Conservation (phyloP, 75 land plant species). For the Azolla pinnata region DNA sequence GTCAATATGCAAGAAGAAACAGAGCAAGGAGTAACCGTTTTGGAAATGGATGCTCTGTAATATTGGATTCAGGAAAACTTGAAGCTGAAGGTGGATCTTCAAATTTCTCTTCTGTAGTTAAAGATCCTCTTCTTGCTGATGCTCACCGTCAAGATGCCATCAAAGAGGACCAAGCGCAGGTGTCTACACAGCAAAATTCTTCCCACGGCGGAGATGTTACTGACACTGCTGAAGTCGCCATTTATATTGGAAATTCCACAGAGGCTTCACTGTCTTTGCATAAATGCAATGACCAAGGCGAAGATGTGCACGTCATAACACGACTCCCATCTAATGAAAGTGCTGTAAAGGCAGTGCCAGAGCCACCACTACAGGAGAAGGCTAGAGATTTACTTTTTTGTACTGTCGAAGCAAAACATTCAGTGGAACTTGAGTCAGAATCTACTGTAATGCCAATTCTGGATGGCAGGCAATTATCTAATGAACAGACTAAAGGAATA, state of each 20-base stretch:
- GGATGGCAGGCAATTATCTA: no score
- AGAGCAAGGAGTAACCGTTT: constrained; percentile 50
- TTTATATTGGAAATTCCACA: constrained; percentile 5
- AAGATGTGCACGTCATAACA: neutral
- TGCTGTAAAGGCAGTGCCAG: neutral
- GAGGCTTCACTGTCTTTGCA: neutral
- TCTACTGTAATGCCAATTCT: no score
- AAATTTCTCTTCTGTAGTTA: constrained; percentile 13
- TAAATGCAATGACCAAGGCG: neutral
- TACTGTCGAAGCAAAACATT: no score
- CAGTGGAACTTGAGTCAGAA: no score
- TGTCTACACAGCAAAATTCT: no score
- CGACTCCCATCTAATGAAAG: neutral
- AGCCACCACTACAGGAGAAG: no score
- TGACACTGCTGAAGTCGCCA: constrained; percentile 10
- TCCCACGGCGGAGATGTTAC: constrained; percentile 9
- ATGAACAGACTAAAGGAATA: no score
- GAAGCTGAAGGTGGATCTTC: constrained; percentile 20
- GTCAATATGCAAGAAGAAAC: constrained; percentile 61
- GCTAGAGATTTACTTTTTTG: neutral
- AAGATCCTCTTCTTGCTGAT: no score
- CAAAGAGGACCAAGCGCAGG: no score
- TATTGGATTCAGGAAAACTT: constrained; percentile 5
- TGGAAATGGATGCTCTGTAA: constrained; percentile 16
- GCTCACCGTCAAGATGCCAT: no score